These are phyloP conservation scores for Pleurotus pulmonarius DNA, from an alignment of 768 basidiomycete species.

Conservation along the genomic window DNA sequence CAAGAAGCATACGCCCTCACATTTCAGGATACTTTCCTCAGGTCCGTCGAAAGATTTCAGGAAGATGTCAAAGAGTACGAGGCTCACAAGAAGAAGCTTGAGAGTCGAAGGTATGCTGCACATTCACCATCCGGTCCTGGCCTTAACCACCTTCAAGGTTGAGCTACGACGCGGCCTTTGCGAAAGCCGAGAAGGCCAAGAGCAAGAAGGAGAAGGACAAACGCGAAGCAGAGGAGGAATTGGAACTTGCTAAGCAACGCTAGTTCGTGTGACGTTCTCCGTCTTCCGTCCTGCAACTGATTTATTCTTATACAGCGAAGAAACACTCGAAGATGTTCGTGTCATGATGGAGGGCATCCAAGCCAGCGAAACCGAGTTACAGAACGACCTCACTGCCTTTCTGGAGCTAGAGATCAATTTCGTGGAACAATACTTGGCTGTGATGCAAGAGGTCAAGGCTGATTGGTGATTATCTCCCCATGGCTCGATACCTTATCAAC, in stretches of 20 bases:
- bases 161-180: slow-evolving; percentile 71
- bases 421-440: slow-evolving; percentile 68
- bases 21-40: slow-evolving; percentile 70
- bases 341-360: slow-evolving; percentile 76
- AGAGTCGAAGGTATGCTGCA: slow-evolving; percentile 65
- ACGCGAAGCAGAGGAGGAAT: slow-evolving; percentile 78
- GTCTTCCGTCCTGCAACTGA: not conserved
- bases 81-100: slow-evolving; percentile 76
- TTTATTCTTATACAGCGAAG: slow-evolving; percentile 52
- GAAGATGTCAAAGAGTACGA: slow-evolving; percentile 86
- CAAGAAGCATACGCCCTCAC: slow-evolving; percentile 79
- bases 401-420: slow-evolving; percentile 75
- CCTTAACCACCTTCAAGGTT: slow-evolving; percentile 40
- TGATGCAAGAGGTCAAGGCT: slow-evolving; percentile 63
- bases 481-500: not conserved
- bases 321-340: slow-evolving; percentile 82
- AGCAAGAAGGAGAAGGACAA: slow-evolving; percentile 82
- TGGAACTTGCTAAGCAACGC: slow-evolving; percentile 64
- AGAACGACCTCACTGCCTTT: slow-evolving; percentile 66
- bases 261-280: slow-evolving; percentile 49
- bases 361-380: slow-evolving; percentile 70
- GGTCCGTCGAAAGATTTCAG: slow-evolving; percentile 58
- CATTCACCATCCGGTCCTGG: not conserved
- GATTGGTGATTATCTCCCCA: slow-evolving; percentile 47
- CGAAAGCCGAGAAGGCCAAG: slow-evolving; percentile 66